Evolutionary conservation across 257 asterid species (phyloP).

Genomic region (Nicotiana benthamiana): DNA sequence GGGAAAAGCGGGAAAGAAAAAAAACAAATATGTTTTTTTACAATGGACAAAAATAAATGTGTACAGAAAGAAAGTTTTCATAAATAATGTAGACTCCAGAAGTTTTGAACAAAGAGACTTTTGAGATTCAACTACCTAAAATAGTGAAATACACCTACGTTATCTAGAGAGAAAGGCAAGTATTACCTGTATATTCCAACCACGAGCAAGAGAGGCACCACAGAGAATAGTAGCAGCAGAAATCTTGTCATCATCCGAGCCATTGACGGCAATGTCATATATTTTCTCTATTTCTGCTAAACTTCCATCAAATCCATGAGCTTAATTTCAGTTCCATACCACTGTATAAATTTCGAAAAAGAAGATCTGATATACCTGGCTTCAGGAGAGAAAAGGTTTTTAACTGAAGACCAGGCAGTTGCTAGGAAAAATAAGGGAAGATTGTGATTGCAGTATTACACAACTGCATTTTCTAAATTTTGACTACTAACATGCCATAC

Average conservation of each 20-base stretch:
- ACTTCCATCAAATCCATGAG: conserved; percentile 71
- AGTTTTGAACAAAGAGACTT: neutral
- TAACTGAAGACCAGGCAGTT: conserved; percentile 20
- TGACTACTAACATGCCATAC: neutral
- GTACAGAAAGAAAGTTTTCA: neutral
- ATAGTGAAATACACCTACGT: neutral
- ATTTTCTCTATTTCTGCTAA: conserved; percentile 95
- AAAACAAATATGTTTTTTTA: neutral
- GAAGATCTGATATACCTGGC: conserved; percentile 21
- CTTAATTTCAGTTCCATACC: conserved; percentile 53
- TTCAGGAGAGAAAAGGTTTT: conserved; percentile 19
- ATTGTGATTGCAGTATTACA: conserved; percentile 5
- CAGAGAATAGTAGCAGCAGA: conserved; percentile 88
- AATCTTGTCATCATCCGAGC: conserved; percentile 89
- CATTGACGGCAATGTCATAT: conserved; percentile 79
- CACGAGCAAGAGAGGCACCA: conserved; percentile 92
- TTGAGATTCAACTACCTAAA: neutral
- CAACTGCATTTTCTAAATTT: conserved; percentile 1
- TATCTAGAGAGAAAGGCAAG: neutral
- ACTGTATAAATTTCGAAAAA: conserved; percentile 16
- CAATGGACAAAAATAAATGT: neutral
- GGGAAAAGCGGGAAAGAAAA: neutral
- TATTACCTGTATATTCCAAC: conserved; percentile 95
- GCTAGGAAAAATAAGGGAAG: neutral
- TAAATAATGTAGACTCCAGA: neutral